Percentiles rank a stretch among this genome's conserved stretches.
phyloP scores from a whole-genome alignment of 2,329 filamentous ascomycete genomes.

The Colletotrichum sp. region DNA sequence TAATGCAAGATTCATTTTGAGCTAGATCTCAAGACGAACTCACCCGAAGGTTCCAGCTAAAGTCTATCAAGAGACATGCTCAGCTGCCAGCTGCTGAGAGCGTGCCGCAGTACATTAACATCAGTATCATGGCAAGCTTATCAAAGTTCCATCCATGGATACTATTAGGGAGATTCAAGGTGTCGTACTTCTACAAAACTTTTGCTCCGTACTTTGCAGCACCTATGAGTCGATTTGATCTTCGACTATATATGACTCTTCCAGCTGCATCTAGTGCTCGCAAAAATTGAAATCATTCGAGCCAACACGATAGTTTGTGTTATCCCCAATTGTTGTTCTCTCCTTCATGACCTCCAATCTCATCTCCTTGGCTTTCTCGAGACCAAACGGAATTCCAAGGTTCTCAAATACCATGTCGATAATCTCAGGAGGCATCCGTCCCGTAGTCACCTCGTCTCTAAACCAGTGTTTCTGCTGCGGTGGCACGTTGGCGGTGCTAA shows the following conservation, averaged over 20 bases:
- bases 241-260: neutral
- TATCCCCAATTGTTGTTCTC: conserved; percentile 13
- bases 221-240: neutral
- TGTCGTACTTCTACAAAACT: neutral
- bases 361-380: conserved; percentile 26
- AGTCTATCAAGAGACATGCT: neutral
- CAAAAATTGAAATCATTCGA: conserved; percentile 26
- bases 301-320: neutral
- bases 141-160: neutral
- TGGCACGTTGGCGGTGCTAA: conserved; percentile 49
- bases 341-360: conserved; percentile 32
- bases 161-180: rapidly evolving
- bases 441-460: conserved; percentile 18
- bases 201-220: neutral
- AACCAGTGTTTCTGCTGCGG: conserved; percentile 48
- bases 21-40: neutral
- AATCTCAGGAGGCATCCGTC: conserved; percentile 25
- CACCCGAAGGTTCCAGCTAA: neutral
- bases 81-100: neutral
- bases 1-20: neutral
- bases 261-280: conserved; percentile 23
- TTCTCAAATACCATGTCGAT: conserved; percentile 24
- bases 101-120: neutral
- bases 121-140: neutral
- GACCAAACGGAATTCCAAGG: conserved; percentile 26